These are phyloP conservation scores for Euphorbia schlechtendalii DNA, from an alignment of 441 rosid species.

Conservation along the genomic window DNA sequence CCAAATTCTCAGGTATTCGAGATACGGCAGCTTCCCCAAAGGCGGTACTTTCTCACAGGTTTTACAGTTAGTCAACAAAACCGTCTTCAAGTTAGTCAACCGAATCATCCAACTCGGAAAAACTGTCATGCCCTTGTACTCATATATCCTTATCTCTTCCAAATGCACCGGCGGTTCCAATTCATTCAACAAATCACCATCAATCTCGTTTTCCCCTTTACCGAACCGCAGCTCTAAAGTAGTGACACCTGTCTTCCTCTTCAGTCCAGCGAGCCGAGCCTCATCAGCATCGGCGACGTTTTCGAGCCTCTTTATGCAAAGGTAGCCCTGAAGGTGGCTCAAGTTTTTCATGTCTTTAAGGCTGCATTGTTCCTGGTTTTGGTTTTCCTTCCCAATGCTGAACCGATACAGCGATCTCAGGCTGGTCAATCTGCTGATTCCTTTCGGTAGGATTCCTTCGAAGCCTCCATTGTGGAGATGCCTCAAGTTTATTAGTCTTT, in stretches of 20 bases:
- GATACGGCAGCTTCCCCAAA: conserved; percentile 18
- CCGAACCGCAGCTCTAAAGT: conserved; percentile 5
- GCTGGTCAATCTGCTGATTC: conserved; percentile 12
- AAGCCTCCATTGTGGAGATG: conserved; percentile 3
- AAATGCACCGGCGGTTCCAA: conserved; percentile 11
- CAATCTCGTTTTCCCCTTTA: background rate
- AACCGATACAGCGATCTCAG: conserved; percentile 10
- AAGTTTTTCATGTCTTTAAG: conserved; percentile 13
- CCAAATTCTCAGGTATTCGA: background rate
- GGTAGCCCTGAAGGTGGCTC: conserved; percentile 13
- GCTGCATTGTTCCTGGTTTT: background rate
- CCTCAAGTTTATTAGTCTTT: conserved; percentile 18
- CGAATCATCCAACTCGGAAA: conserved; percentile 9
- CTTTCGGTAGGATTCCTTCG: background rate
- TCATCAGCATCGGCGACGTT: background rate
- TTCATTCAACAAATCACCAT: conserved; percentile 16
- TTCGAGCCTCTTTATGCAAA: conserved; percentile 6
- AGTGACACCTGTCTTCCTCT: conserved; percentile 10
- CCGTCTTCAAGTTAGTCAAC: background rate
- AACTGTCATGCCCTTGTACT: background rate
- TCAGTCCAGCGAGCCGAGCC: conserved; percentile 16
- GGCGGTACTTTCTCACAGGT: conserved; percentile 19
- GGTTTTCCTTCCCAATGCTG: background rate
- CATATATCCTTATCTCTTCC: background rate
- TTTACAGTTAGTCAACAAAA: background rate